phyloP scores from a whole-genome alignment of 2,329 filamentous ascomycete genomes.

The Myriosclerotinia duriaeana region DNA sequence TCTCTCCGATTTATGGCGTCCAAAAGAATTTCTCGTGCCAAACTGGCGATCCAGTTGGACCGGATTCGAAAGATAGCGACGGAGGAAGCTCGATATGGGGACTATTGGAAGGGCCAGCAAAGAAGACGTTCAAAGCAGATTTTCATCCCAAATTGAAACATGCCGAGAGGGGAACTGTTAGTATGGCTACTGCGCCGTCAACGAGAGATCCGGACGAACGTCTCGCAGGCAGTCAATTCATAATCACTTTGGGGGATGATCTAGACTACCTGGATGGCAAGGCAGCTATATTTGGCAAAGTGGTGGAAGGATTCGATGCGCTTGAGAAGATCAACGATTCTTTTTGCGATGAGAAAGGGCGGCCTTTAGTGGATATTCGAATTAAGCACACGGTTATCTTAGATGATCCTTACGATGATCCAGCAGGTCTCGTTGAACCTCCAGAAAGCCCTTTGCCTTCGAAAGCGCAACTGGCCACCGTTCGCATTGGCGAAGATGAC shows the following conservation, averaged over 20 bases:
- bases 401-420: constrained; percentile 90
- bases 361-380: constrained; percentile 89
- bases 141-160: constrained; percentile 88
- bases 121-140: constrained; percentile 78
- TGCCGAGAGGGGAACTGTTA: constrained; percentile 84
- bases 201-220: constrained; percentile 75
- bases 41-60: constrained; percentile 90
- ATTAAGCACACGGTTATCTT: constrained; percentile 90
- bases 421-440: constrained; percentile 71
- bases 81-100: constrained; percentile 95
- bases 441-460: constrained; percentile 77
- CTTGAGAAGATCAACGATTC: constrained; percentile 90
- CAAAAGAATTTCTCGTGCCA: constrained; percentile 97
- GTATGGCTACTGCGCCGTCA: constrained; percentile 89
- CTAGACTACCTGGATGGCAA: constrained; percentile 90
- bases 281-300: constrained; percentile 91
- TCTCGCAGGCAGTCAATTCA: constrained; percentile 86
- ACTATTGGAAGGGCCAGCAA: constrained; percentile 65
- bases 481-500: constrained; percentile 88
- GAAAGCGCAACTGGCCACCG: constrained; percentile 82
- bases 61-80: constrained; percentile 79
- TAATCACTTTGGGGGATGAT: constrained; percentile 85
- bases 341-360: constrained; percentile 81
- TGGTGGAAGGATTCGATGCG: constrained; percentile 92
- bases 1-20: constrained; percentile 84